phyloP scores from a whole-genome alignment of 169 alveolate species.

The Cryptosporidium ubiquitum region DNA sequence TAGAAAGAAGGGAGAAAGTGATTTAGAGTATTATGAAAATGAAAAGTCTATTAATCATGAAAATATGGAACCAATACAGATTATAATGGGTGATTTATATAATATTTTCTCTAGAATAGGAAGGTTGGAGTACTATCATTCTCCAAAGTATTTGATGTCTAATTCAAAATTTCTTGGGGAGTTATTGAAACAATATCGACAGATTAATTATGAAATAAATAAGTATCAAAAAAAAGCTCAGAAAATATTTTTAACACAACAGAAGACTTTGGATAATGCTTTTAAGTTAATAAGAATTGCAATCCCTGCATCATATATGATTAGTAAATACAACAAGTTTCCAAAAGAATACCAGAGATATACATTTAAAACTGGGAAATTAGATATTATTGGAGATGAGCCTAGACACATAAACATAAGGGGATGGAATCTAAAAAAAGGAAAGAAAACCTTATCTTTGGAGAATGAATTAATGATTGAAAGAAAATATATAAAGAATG shows the following conservation, averaged over 20 bases:
- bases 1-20: neutral
- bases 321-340: slow-evolving; percentile 31
- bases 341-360: slow-evolving; percentile 35
- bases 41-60: neutral
- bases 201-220: neutral
- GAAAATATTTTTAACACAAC: slow-evolving; percentile 14
- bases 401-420: slow-evolving; percentile 11
- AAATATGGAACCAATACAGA: slow-evolving; percentile 26
- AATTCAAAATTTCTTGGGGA: slow-evolving; percentile 17
- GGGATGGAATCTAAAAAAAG: slow-evolving; percentile 52
- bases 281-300: slow-evolving; percentile 2
- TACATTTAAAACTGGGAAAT: neutral
- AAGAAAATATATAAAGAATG: slow-evolving; percentile 32
- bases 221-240: neutral
- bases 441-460: neutral
- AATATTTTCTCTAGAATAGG: slow-evolving; percentile 30
- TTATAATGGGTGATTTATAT: slow-evolving; percentile 28
- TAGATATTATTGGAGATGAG: slow-evolving; percentile 20
- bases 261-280: neutral
- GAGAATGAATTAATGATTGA: slow-evolving; percentile 10
- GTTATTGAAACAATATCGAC: neutral
- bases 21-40: neutral
- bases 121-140: slow-evolving; percentile 22
- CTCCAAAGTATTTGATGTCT: slow-evolving; percentile 8
- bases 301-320: slow-evolving; percentile 44